Percentiles rank a stretch among this genome's conserved stretches.
phyloP scores from a whole-genome alignment of 306 rosid genomes.

The Trichosanthes truncata region DNA sequence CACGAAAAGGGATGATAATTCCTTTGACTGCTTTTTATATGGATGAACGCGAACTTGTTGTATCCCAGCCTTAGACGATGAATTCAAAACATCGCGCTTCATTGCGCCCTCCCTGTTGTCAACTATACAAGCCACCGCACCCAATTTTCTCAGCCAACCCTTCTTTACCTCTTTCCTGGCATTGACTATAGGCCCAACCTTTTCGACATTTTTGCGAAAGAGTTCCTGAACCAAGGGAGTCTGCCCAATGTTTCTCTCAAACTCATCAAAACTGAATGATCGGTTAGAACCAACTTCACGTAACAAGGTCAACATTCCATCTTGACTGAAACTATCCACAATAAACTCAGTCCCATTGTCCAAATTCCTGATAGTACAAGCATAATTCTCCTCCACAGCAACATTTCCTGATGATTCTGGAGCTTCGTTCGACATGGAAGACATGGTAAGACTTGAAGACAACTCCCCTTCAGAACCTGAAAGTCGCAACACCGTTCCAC shows the following conservation, averaged over 20 bases:
- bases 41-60: constrained; percentile 51
- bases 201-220: constrained; percentile 36
- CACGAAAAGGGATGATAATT: constrained; percentile 56
- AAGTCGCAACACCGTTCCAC: constrained; percentile 41
- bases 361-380: constrained; percentile 30
- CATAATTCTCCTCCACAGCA: constrained; percentile 16
- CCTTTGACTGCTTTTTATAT: constrained; percentile 45
- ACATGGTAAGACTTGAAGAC: constrained; percentile 23
- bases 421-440: constrained; percentile 28
- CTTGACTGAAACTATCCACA: constrained; percentile 34
- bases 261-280: constrained; percentile 34
- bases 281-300: constrained; percentile 33
- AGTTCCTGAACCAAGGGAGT: constrained; percentile 38
- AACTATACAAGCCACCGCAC: constrained; percentile 39
- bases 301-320: constrained; percentile 29
- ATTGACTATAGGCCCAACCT: constrained; percentile 20
- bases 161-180: constrained; percentile 33
- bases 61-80: constrained; percentile 16
- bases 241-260: constrained; percentile 27
- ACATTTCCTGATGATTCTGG: constrained; percentile 21
- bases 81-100: not conserved
- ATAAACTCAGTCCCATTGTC: constrained; percentile 42
- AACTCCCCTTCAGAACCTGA: constrained; percentile 24
- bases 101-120: constrained; percentile 16
- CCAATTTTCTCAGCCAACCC: constrained; percentile 52